A percentile compares a stretch with the other conserved stretches of the same genome.
These are phyloP conservation scores for Podospora pseudoanserina DNA, from an alignment of 495 filamentous ascomycete genomes.

Conservation along the genomic window DNA sequence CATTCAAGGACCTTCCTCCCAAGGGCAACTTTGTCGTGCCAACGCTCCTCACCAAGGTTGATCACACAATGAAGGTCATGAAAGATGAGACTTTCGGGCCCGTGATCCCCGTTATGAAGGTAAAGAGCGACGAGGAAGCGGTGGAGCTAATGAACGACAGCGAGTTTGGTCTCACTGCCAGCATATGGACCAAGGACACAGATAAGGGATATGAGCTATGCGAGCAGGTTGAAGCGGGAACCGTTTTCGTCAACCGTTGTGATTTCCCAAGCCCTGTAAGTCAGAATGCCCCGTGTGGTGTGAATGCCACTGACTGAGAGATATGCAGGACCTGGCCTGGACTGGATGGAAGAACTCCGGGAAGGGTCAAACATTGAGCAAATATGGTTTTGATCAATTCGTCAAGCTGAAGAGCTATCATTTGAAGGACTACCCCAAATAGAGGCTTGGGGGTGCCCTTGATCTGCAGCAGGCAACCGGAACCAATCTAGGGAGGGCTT, in stretches of 20 bases:
- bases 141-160: constrained; percentile 89
- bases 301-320: constrained; percentile 11
- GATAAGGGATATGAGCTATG: constrained; percentile 70
- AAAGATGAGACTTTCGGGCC: constrained; percentile 95
- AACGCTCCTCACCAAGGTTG: constrained; percentile 75
- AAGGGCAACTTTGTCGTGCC: constrained; percentile 85
- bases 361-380: constrained; percentile 83
- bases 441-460: constrained; percentile 29
- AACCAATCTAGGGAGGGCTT: constrained; percentile 16
- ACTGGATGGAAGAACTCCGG: constrained; percentile 97
- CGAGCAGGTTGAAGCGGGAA: constrained; percentile 85
- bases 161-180: constrained; percentile 92
- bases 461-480: constrained; percentile 10
- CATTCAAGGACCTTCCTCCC: constrained; percentile 62
- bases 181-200: constrained; percentile 94
- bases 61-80: constrained; percentile 87
- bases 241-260: constrained; percentile 92
- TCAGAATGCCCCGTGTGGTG: constrained; percentile 12
- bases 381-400: constrained; percentile 90
- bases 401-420: constrained; percentile 95
- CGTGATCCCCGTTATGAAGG: constrained; percentile 90
- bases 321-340: constrained; percentile 84
- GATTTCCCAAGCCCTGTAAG: constrained; percentile 91
- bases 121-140: constrained; percentile 77
- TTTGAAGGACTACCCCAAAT: constrained; percentile 80